Base-by-base conservation (phyloP, 1,284 basidiomycete genomes). In the Pseudozyma hubeiensis region DNA sequence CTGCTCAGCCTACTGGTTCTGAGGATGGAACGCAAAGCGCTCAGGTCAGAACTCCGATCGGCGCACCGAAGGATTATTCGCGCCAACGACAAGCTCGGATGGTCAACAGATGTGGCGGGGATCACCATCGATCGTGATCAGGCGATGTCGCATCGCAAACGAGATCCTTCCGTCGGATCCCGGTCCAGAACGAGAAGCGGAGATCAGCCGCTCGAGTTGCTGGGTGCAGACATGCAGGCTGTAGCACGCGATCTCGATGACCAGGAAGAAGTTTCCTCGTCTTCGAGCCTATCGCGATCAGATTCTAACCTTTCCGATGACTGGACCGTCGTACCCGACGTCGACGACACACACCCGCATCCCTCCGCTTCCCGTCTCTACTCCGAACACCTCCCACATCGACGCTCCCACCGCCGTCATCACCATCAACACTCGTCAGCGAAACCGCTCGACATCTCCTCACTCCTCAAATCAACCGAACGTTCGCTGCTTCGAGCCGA, bases 21-120 rank as follows among this genome's bases (percentile, higher is more conserved):
- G 11, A 30, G 66, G 2, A 43, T 65, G 13, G 63, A 70, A 33
- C 54, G 66, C 17, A 53, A 47, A 30, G 30, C 34, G 19, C 16
- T 70, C 1, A 48, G 72, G 4, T 51, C 66, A 5, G 56, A 70
- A 7, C 35, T 75, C 0, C 45, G 66, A 1, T 62, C 62, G 7
- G 71, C 71, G 5, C 71, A 75, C 46, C 52, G 71, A 5, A 19
- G 71, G 2, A 75, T 75, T 55, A 63, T 69, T 11, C 54, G 63
- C 1, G 71, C 71, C 33, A 75, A 63, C 45, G 71, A 75, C 50
- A 61, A 65, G 40, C 44, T 75, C 8, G 71, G 71, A 8, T 75
- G 71, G 71, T 56, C 71, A 7, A 52, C 53, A 43, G 55, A 59
- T 16, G 14, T 75, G 8, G 49, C 55, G 0, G 71, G 71, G 6